Evolutionary conservation across 108 stramenopile species (phyloP), one percentile per base, ranked within the genome.

Genomic region (Stephanodiscus triporus): DNA sequence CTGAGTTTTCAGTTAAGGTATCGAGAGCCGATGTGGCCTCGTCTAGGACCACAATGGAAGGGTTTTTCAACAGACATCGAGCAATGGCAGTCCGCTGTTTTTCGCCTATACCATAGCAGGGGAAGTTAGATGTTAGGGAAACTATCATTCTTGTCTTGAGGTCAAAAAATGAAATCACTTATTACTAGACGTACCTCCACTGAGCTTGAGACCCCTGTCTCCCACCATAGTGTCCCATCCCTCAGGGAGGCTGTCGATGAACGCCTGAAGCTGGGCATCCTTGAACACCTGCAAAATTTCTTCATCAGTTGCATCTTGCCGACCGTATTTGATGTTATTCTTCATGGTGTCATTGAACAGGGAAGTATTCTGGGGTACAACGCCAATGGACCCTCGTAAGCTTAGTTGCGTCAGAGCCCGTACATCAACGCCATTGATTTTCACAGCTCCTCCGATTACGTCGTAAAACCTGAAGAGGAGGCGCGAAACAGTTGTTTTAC

Each of bases 151-250:
- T 30, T 11, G 26, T 20, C 17, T 37, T 8, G 34, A 23, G 6
- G 16, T 37, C 1, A 8, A 17, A 29, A 30, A 34, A 1, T 40
- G 24, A 24, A 22, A 36, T n/a, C 24, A 6, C n/a, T 59, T 2
- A 9, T 10, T 17, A 30, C 58, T n/a, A 5, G 26, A 36, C 58
- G n/a, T 59, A 59, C 58, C 92, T 8, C 92, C 96, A 68, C 78
- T 82, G 8, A 99, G 85, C 66, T 98, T 97, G 61, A 98, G 67
- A 14, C 99, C 99, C 0, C 99, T 90, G 70, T 99, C 99, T 27
- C 99, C 99, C 26, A 99, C 98, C 63, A 89, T 68, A 0, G 98
- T 97, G n/a, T 98, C 95, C 87, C 91, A 97, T 11, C 94, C 94
- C 30, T 96, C 84, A 7, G 88, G 84, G 55, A 99, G 73, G 26